Conservation (phyloP, 495 filamentous ascomycete species). For the Cairneyella variabilis region DNA sequence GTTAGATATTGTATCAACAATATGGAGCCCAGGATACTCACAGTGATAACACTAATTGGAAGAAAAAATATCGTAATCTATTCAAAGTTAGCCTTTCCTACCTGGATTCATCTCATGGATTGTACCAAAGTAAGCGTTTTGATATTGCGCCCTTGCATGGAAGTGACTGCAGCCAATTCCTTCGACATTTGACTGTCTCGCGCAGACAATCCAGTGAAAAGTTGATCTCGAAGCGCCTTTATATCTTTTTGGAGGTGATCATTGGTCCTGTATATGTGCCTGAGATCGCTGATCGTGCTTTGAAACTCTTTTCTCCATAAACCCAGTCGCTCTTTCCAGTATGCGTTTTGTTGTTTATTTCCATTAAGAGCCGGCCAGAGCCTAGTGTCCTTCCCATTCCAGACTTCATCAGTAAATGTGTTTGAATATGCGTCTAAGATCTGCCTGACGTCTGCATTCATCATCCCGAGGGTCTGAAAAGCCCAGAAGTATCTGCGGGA, state of each 20-base stretch:
- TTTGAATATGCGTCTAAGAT: conserved; percentile 44
- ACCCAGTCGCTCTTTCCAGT: conserved; percentile 27
- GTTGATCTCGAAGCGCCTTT: conserved; percentile 14
- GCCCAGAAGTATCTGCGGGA: conserved; percentile 55
- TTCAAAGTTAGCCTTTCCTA: too few relatives aligned
- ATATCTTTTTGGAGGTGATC: conserved; percentile 31
- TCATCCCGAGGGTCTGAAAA: conserved; percentile 47
- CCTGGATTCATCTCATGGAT: too few relatives aligned
- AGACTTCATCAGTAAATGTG: conserved; percentile 46
- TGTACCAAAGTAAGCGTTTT: conserved; percentile 38
- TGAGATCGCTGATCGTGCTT: conserved; percentile 14
- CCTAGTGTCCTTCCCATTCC: conserved; percentile 40
- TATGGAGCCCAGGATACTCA: too few relatives aligned
- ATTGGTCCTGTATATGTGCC: conserved; percentile 19
- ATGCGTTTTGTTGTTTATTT: conserved; percentile 19
- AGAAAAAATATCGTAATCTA: conserved; percentile 41
- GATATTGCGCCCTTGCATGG: conserved; percentile 38
- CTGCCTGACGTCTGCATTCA: conserved; percentile 50
- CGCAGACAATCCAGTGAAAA: conserved; percentile 11
- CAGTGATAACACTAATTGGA: conserved; percentile 38
- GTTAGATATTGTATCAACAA: too few relatives aligned
- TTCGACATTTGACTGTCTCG: conserved; percentile 31
- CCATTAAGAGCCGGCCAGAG: conserved; percentile 27
- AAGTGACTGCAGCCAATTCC: conserved; percentile 23
- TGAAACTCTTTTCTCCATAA: conserved; percentile 23